Evolutionary conservation across 2,329 filamentous ascomycete genomes (phyloP).

Genomic region (Stenocarpella maydis): DNA sequence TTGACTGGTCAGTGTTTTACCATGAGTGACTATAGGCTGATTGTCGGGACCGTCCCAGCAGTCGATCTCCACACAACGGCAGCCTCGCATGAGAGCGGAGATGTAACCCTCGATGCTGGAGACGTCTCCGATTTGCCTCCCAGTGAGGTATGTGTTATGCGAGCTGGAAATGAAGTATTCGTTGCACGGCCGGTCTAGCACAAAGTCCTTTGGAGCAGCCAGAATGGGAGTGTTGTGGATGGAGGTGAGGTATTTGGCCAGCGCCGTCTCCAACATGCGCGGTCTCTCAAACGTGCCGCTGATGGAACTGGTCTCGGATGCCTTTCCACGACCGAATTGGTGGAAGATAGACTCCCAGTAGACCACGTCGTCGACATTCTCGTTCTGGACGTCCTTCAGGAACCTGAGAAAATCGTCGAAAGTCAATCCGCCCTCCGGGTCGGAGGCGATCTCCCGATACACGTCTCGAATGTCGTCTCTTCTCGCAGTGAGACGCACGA

Average conservation of each 20-base stretch:
- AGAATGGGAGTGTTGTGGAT: constrained; percentile 74
- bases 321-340: constrained; percentile 66
- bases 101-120: constrained; percentile 98
- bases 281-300: constrained; percentile 56
- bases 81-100: constrained; percentile 84
- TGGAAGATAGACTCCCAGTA: constrained; percentile 78
- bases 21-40: constrained; percentile 89
- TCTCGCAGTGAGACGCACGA: constrained; percentile 83
- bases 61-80: constrained; percentile 95
- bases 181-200: constrained; percentile 84
- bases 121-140: constrained; percentile 86
- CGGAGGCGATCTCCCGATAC: constrained; percentile 68
- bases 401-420: constrained; percentile 79
- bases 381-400: constrained; percentile 74
- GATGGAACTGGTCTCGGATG: constrained; percentile 27
- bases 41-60: constrained; percentile 96
- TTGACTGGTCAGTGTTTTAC: constrained; percentile 85
- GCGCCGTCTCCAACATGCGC: constrained; percentile 79
- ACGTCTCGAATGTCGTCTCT: constrained; percentile 82
- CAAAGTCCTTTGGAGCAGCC: constrained; percentile 66
- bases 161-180: constrained; percentile 99
- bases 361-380: constrained; percentile 74
- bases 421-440: constrained; percentile 71
- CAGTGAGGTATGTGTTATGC: constrained; percentile 96
- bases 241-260: constrained; percentile 81